Percentiles rank a stretch among this genome's conserved stretches.
Evolutionary conservation across 1,284 basidiomycete genomes (phyloP).

Genomic region (Pseudozyma tsukubaensis): DNA sequence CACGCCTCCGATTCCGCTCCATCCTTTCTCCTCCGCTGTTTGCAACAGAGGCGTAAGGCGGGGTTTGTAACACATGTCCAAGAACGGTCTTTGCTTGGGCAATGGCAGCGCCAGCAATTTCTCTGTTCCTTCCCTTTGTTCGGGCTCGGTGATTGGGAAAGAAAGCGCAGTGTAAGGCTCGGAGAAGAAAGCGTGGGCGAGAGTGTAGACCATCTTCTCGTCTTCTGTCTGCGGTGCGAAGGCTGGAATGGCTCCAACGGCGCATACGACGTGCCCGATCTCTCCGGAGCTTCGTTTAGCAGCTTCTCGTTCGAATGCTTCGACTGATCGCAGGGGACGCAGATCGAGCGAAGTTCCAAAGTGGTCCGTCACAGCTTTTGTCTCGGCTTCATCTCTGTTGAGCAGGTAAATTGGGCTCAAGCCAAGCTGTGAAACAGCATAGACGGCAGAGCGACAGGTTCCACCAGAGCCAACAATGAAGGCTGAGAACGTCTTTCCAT

Average conservation of each 20-base stretch:
- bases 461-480: slow-evolving; percentile 60
- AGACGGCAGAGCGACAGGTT: slow-evolving; percentile 54
- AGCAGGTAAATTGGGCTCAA: slow-evolving; percentile 52
- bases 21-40: slow-evolving; percentile 55
- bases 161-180: slow-evolving; percentile 16
- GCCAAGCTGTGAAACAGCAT: slow-evolving; percentile 43
- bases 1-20: slow-evolving; percentile 63
- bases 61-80: slow-evolving; percentile 70
- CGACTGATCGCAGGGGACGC: slow-evolving; percentile 35
- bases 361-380: slow-evolving; percentile 45
- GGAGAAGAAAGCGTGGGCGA: slow-evolving; percentile 56
- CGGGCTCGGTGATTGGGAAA: neutral
- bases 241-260: slow-evolving; percentile 66
- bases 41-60: slow-evolving; percentile 64
- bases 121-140: neutral
- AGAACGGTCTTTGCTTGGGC: slow-evolving; percentile 58
- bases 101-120: slow-evolving; percentile 39
- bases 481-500: slow-evolving; percentile 40
- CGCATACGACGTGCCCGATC: slow-evolving; percentile 40
- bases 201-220: slow-evolving; percentile 64
- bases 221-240: slow-evolving; percentile 57
- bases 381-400: slow-evolving; percentile 49
- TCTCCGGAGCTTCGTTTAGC: slow-evolving; percentile 35
- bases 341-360: slow-evolving; percentile 46
- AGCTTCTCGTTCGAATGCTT: slow-evolving; percentile 36